These are phyloP conservation scores for Styphnolobium japonicum DNA, from an alignment of 306 rosid genomes.

Conservation along the genomic window DNA sequence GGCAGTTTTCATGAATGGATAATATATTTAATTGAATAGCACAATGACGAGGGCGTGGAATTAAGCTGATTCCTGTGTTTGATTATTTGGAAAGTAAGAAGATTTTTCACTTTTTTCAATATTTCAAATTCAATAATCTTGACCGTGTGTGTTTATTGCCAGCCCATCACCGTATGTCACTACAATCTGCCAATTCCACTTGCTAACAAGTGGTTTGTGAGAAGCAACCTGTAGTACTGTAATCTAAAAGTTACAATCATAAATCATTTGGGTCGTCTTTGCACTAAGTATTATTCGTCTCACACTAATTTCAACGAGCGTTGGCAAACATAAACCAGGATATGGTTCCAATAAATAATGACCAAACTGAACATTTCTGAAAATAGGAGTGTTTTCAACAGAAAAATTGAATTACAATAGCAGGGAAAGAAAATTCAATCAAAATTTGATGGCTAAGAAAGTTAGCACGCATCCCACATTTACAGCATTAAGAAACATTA, in stretches of 20 bases:
- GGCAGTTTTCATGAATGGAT: no score
- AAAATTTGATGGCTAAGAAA: conserved; percentile 37
- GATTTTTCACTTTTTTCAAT: no score
- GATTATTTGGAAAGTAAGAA: no score
- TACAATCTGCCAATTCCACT: no score
- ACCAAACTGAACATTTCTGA: neutral
- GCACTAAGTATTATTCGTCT: neutral
- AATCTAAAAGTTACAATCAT: conserved; percentile 9
- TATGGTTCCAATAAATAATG: neutral
- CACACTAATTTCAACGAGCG: neutral
- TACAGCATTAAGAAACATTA: conserved; percentile 46
- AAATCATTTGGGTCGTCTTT: neutral
- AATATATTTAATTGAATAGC: no score
- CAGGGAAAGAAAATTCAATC: conserved; percentile 12
- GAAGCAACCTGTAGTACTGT: no score
- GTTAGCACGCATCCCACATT: conserved; percentile 46
- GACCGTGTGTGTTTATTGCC: no score
- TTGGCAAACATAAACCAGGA: neutral
- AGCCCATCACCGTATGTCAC: no score
- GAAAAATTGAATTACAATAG: conserved; percentile 10
- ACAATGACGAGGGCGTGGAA: no score
- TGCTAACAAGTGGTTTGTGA: no score
- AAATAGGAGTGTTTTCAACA: neutral
- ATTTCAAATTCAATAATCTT: no score
- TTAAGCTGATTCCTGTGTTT: no score